Base-by-base conservation (phyloP, 345 rosid genomes). In the Eucalyptus globulus region DNA sequence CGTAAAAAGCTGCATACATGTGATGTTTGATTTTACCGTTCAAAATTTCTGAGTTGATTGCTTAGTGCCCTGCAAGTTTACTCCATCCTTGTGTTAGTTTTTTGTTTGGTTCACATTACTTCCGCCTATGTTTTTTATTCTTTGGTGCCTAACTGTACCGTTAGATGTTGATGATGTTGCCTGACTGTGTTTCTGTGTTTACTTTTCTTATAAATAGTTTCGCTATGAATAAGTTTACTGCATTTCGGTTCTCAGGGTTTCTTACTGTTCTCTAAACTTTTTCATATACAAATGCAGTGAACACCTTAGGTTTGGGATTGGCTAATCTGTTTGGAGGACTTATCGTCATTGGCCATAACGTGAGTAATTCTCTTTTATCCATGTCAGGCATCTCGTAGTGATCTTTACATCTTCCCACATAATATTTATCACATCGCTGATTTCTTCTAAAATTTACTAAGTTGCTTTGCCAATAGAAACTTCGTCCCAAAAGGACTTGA, bases 291-390 rank as follows among this genome's bases (percentile, higher is more conserved):
- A 90, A 89, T 95, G 93, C 97, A 97, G 99, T 96, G 96, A 95
- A 94, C 89, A 91, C 94, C 76, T 90, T 97, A 86, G 99, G 93
- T 62, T 88, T 97, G 93, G 97, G 95, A 87, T 91, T 97, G 94
- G 99, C 99, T 86, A 97, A 96, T 91, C 89, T 96, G 92, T 65
- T 96, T 6, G 96, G 98, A 8, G 98, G 99, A 87, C 96, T 97
- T 81, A 81, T 96, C 88, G 37, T 97, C 89, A 92, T 97, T 29
- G 89, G 56, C 49, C 95, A 97, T 85, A 94, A 93, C 90, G 99
- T 96, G 91, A 93, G 99, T 94, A 44, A 88, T 89, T 89, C 89
- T 50, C 27, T 56, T 29, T 26, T 24, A 49, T 87, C 40, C 44
- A 22, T 51, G 19, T 34, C 37, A 80, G 26, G 56, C n/a, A 49